Conservation (phyloP, 1,139 yeast species). For the Saccharomycopsis crataegensis region DNA sequence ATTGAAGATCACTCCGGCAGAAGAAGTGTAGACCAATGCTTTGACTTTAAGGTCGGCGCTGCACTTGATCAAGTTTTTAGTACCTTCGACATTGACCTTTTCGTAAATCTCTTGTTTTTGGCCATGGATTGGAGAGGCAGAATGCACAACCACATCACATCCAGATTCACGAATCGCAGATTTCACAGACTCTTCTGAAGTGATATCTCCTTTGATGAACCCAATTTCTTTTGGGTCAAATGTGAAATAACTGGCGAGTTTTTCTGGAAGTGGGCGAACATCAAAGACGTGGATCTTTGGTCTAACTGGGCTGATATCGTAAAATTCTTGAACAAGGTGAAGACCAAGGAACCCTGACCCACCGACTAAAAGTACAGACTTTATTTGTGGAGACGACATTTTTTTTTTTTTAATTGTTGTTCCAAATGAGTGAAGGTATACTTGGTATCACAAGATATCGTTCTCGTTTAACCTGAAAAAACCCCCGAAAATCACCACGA, state of each 20-base stretch:
- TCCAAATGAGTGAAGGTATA: no score
- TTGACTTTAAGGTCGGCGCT: constrained; percentile 36
- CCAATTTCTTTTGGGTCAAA: constrained; percentile 52
- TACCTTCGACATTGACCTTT: constrained; percentile 88
- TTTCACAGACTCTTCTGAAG: constrained; percentile 61
- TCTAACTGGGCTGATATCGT: constrained; percentile 47
- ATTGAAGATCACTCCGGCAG: constrained; percentile 95
- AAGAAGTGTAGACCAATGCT: constrained; percentile 88
- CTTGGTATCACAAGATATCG: no score
- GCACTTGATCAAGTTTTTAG: constrained; percentile 62
- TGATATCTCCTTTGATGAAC: constrained; percentile 78
- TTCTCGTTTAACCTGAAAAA: no score
- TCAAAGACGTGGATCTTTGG: constrained; percentile 84
- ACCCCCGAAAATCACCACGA: no score
- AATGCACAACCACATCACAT: constrained; percentile 82
- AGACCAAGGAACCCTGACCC: constrained; percentile 95
- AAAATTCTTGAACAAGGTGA: constrained; percentile 82
- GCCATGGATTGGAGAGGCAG: constrained; percentile 96
- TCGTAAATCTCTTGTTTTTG: constrained; percentile 70
- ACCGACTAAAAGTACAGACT: constrained; percentile 78
- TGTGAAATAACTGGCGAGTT: constrained; percentile 63
- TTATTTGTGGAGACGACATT: constrained; percentile 1
- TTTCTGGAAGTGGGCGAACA: constrained; percentile 75
- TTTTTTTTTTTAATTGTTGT: background rate
- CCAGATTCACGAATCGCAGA: constrained; percentile 51